Base-by-base conservation (phyloP, 257 asterid genomes). In the Osmanthus fragrans region DNA sequence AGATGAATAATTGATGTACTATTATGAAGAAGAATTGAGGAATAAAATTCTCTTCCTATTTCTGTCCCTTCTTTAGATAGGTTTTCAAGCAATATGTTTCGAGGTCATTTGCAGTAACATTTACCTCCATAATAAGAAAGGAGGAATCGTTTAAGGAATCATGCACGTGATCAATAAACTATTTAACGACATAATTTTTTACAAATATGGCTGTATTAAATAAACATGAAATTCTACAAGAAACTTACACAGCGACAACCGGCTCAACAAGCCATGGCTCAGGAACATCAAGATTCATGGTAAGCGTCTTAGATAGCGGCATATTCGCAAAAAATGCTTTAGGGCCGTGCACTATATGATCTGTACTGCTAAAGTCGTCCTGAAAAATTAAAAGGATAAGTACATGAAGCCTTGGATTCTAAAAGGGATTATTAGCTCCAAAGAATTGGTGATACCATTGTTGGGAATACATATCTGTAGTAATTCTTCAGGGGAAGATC, bases 261-360 rank as follows among this genome's bases (percentile, higher is more conserved):
- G 99, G 98, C 79, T 96, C 98, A 70, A 96, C 90, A 42, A 93
- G 98, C 99, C 98, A 96, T 34, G 97, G 97, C 90, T 93, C 99
- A 29, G 99, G 99, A 83, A 96, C 99, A 84, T 96, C 97, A 73
- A 96, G 97, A 88, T 96, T 96, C 99, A 96, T 93, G 36, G 99
- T 96, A 77, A 96, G 97, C 21, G 98, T 96, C 86, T 96, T 96
- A 7, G 98, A 93, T 15, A 87, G 92, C 27, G 97, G 99, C 98
- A 96, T 96, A 83, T 93, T 96, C 3, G 98, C 96, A 19, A 93
- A 96, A 87, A 93, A 93, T 66, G 99, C 97, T 87, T 85, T 88
- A 58, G 99, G 99, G 66, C 99, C 99, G 81, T 84, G 83, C 13
- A 96, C 88, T 29, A 89, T 84, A 66, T 82, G 84, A 86, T 96